Evolutionary conservation across 129 eudicot species (phyloP).

Genomic region (Flaveria linearis): DNA sequence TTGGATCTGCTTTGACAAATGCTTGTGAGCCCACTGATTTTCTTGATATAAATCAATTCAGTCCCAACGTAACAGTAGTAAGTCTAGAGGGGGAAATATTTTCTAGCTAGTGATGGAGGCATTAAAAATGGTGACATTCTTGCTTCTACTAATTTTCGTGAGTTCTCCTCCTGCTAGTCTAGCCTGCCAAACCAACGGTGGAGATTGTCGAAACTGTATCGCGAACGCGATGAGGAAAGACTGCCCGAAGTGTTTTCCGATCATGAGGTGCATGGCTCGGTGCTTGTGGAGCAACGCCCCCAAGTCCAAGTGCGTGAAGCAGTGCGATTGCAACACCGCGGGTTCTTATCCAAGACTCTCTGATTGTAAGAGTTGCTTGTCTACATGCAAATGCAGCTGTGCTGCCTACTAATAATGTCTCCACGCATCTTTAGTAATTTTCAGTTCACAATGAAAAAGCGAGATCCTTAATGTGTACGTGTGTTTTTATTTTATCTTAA

Average conservation of each 20-base stretch:
- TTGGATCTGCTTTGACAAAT: slow-evolving; percentile 7
- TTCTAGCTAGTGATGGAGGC: slow-evolving; percentile 24
- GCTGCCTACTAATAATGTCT: slow-evolving; percentile 10
- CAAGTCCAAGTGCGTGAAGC: slow-evolving; percentile 58
- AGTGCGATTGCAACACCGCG: slow-evolving; percentile 58
- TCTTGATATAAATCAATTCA: too few relatives aligned
- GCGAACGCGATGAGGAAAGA: slow-evolving; percentile 45
- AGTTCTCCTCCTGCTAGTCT: background rate
- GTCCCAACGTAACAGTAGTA: too few relatives aligned
- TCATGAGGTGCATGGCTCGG: slow-evolving; percentile 79
- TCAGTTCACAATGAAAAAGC: too few relatives aligned
- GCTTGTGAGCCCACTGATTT: too few relatives aligned
- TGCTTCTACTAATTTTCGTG: slow-evolving; percentile 33
- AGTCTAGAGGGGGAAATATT: background rate
- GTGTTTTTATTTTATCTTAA: background rate
- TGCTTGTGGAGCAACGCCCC: slow-evolving; percentile 73
- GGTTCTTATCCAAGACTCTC: slow-evolving; percentile 56
- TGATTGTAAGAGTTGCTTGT: slow-evolving; percentile 84
- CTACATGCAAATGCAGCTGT: slow-evolving; percentile 72
- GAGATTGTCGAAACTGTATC: slow-evolving; percentile 60
- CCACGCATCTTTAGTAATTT: too few relatives aligned
- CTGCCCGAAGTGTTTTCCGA: slow-evolving; percentile 69
- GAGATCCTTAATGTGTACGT: background rate
- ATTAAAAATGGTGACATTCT: slow-evolving; percentile 16
- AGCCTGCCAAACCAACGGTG: slow-evolving; percentile 45